Conservation (phyloP, 345 rosid species). For the Bruguiera sexangula region DNA sequence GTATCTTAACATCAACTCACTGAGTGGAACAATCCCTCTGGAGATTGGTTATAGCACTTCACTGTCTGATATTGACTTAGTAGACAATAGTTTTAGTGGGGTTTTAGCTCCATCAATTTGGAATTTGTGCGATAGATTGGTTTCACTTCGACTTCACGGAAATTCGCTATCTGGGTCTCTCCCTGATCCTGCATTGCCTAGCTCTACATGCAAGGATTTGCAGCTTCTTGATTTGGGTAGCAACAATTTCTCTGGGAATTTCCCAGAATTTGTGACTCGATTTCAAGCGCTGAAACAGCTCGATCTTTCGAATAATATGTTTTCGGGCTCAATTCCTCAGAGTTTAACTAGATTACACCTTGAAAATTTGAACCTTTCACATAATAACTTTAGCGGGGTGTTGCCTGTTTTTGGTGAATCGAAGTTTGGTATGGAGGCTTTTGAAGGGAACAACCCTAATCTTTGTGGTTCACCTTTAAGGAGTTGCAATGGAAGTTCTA, state of each 20-base stretch:
- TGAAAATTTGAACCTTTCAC: constrained; percentile 76
- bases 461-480: constrained; percentile 84
- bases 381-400: constrained; percentile 79
- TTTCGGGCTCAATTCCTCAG: constrained; percentile 71
- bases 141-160: constrained; percentile 59
- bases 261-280: constrained; percentile 67
- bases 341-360: constrained; percentile 49
- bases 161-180: constrained; percentile 62
- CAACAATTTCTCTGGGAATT: constrained; percentile 73
- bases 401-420: constrained; percentile 64
- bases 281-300: constrained; percentile 66
- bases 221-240: constrained; percentile 74
- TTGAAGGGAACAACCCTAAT: constrained; percentile 74
- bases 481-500: constrained; percentile 54
- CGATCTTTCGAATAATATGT: constrained; percentile 71
- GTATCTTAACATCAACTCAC: constrained; percentile 71
- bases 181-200: constrained; percentile 82
- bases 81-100: constrained; percentile 57
- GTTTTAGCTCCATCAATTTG: constrained; percentile 79
- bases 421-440: constrained; percentile 59
- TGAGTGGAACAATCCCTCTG: constrained; percentile 75
- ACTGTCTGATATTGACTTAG: constrained; percentile 72
- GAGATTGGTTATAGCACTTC: constrained; percentile 94
- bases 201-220: constrained; percentile 61
- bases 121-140: constrained; percentile 84